These are phyloP conservation scores for Candida adriatica DNA, from an alignment of 805 yeast genomes.

Conservation along the genomic window DNA sequence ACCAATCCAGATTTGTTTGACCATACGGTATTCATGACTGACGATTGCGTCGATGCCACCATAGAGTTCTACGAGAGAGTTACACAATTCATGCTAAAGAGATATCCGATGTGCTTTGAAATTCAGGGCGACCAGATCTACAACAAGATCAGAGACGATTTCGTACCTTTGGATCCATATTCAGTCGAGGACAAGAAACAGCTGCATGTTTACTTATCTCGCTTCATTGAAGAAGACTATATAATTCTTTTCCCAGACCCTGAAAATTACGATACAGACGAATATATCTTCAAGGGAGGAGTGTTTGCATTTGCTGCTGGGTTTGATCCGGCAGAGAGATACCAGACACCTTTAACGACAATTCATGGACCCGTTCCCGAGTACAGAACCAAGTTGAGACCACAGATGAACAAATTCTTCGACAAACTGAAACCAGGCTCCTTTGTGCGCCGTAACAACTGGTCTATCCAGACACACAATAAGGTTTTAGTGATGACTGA, in stretches of 20 bases:
- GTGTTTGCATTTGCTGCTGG: slow-evolving; percentile 66
- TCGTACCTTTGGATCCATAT: slow-evolving; percentile 20
- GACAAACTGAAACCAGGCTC: slow-evolving; percentile 44
- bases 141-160: slow-evolving; percentile 22
- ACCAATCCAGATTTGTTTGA: slow-evolving; percentile 27
- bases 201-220: slow-evolving; percentile 14
- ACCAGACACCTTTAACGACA: slow-evolving; percentile 46
- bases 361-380: slow-evolving; percentile 73
- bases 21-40: slow-evolving; percentile 29
- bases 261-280: slow-evolving; percentile 36
- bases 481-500: slow-evolving; percentile 39
- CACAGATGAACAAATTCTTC: slow-evolving; percentile 65
- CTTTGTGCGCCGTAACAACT: slow-evolving; percentile 58
- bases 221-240: slow-evolving; percentile 31
- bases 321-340: slow-evolving; percentile 52
- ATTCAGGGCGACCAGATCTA: slow-evolving; percentile 17
- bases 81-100: slow-evolving; percentile 18
- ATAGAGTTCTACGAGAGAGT: slow-evolving; percentile 21
- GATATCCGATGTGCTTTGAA: slow-evolving; percentile 23
- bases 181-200: slow-evolving; percentile 16
- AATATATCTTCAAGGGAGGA: slow-evolving; percentile 52
- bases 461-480: slow-evolving; percentile 62
- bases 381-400: slow-evolving; percentile 46
- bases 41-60: slow-evolving; percentile 17
- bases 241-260: slow-evolving; percentile 40